Evolutionary conservation across 2,329 filamentous ascomycete genomes (phyloP), one percentile per base, ranked within the genome.

Genomic region (Bipolaris zeicola): DNA sequence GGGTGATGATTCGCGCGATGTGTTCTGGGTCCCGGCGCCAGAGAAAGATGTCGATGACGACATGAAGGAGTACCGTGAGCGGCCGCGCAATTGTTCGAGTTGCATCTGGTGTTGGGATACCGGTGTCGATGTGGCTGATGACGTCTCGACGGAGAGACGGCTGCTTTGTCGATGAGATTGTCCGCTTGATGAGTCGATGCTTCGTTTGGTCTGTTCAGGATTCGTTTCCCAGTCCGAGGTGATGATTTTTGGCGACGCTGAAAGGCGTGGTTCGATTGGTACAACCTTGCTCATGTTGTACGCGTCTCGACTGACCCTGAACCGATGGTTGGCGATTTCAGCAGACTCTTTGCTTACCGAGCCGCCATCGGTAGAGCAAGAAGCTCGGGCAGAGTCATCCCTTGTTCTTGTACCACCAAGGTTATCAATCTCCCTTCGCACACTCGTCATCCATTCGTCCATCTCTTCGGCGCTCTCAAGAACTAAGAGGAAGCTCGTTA

Each of bases 381-480:
- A 74, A 14, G 63, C 62, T 28, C 70, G 48, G 41, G 60, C 64
- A 3, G 67, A 61, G 22, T 76, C 72, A 10, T 69, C 62, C 51
- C 66, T 71, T 2, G 57, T 57, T 71, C 84, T 87, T 77, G 85
- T 88, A 16, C 89, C 89, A 26, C 89, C 89, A 6, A 90, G 76
- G 5, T 80, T 79, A 64, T 91, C 87, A 49, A 94, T 92, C 67
- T 90, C 87, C 52, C 82, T 82, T 37, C 90, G 84, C 28, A 94
- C 78, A 0, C 83, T 80, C 1, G 82, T 81, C 71, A 94, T 85
- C 91, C 91, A 95, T 41, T 80, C 78, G 57, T 92, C 88, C 89
- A 94, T 90, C 42, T 90, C 87, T 60, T 89, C 85, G 2, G 88
- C 87, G 58, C 79, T 86, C 50, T 91, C 86, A 61, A 93, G 87